Evolutionary conservation across 371 early-diverging fungal genomes (phyloP), one percentile per base, ranked within the genome.

Genomic region (Rhizopus delemar): DNA sequence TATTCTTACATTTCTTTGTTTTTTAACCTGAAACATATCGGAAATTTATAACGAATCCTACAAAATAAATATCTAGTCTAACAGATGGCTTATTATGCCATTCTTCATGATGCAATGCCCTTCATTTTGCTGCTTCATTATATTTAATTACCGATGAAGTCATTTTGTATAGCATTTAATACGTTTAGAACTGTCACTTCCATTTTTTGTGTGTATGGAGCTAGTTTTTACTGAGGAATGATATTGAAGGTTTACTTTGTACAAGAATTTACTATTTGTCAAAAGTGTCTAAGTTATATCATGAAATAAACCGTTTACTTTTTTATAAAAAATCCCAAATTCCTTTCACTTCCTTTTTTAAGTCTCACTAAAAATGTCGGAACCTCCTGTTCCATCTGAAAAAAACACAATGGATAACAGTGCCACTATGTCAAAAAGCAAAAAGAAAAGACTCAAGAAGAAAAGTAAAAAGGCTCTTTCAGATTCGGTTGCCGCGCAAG

Each of bases 361-460:
- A 22, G 22, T 22, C 3, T 13, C 15, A 28, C 38, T n/a, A 58
- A 46, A 50, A 48, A 61, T 53, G 53, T 46, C 53, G 35, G 56
- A 43, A 38, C 39, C 39, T 2, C 28, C 31, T 32, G 43, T 60
- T 33, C 39, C 41, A 12, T 41, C 48, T 32, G 32, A 22, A 7
- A 49, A 9, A 22, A 57, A 36, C 22, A 16, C 35, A 4, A 49
- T 52, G 51, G 39, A 57, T 51, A 56, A 36, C 46, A 53, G 41
- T 43, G 13, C 59, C 4, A 45, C 53, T 11, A 29, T 46, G 13
- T 52, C 53, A 49, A 62, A 53, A 22, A 62, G 57, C 16, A 62
- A 46, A 39, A 62, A 62, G 32, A 63, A 63, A 35, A 63, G 45
- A 12, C 48, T 43, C 31, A 59, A 63, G 35, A 63, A 63, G 53